Base-by-base conservation (phyloP, 768 basidiomycete genomes). In the Naganishia kalamii region DNA sequence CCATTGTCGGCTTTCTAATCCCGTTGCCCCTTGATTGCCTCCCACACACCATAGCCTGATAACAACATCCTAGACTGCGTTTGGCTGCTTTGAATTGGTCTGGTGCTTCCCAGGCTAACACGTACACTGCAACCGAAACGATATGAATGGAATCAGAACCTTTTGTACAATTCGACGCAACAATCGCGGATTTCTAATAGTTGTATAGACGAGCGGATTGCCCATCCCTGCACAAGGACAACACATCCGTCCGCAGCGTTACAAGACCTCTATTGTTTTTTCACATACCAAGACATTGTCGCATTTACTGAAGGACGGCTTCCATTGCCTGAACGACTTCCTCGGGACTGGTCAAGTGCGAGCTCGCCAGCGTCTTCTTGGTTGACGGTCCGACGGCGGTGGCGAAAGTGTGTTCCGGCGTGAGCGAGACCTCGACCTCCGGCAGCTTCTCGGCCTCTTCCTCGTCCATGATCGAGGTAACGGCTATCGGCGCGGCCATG, bases 281-380 rank as follows among this genome's bases (percentile, higher is more conserved):
- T n/a, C 19, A n/a, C 21, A 15, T 44, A n/a, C n/a, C n/a, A n/a
- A n/a, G 10, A 44, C 51, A n/a, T n/a, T 37, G 33, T 17, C 23
- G 54, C 51, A 52, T 19, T 33, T 57, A 57, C 35, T 54, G 52
- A 21, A 64, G 25, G 17, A 64, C 35, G 30, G 40, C 25, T 52
- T 64, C 63, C 63, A 64, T 64, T 8, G 63, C 63, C 19, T 43
- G 57, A 17, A 64, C 47, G 49, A 64, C 63, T 32, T 64, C 63
- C 32, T 84, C 85, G 15, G 93, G 89, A 49, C 87, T 85, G 66
- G 89, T 90, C 60, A 96, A 88, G 78, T 96, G 92, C 90, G 91
- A 94, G 49, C 84, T 84, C 21, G 92, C 93, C 54, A 92, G 80
- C 51, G 93, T 97, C 71, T 89, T 85, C 81, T 94, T 94, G 7